These are phyloP conservation scores for Saccharum hybrid DNA, from an alignment of 202 grass and related monocot species.

Conservation along the genomic window DNA sequence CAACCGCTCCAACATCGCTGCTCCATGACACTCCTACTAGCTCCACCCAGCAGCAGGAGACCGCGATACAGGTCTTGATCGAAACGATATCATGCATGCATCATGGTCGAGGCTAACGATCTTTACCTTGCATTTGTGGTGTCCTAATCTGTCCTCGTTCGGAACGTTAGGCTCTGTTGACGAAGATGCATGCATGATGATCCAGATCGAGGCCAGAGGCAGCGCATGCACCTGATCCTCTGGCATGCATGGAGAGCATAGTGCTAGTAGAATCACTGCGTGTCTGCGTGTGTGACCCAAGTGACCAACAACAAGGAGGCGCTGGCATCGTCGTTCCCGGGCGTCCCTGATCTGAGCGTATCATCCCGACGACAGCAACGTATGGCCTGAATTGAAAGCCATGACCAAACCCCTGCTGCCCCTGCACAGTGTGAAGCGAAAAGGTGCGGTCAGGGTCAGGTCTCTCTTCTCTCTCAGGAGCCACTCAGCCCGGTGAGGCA, in stretches of 20 bases:
- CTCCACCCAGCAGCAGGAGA: neutral
- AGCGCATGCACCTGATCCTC: neutral
- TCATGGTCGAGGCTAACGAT: too few species aligned
- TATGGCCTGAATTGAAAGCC: slow-evolving; percentile 19
- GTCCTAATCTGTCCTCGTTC: neutral
- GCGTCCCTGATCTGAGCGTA: neutral
- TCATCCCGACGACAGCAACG: neutral
- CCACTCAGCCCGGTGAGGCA: too few species aligned
- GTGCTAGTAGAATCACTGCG: neutral
- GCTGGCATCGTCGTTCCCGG: too few species aligned
- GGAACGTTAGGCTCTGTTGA: neutral
- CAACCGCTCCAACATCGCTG: slow-evolving; percentile 27
- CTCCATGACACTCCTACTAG: neutral
- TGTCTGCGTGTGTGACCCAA: too few species aligned
- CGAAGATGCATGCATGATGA: neutral
- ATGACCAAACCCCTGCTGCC: neutral
- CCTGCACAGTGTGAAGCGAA: neutral
- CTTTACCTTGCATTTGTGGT: too few species aligned
- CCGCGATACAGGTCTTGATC: neutral
- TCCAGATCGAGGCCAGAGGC: neutral
- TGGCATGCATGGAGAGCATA: neutral
- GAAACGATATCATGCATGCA: neutral
- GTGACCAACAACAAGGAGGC: too few species aligned
- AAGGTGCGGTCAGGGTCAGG: neutral
- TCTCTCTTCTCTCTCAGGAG: too few species aligned